Base-by-base conservation (phyloP, 2,329 filamentous ascomycete genomes). In the Epichloe aotearoae region DNA sequence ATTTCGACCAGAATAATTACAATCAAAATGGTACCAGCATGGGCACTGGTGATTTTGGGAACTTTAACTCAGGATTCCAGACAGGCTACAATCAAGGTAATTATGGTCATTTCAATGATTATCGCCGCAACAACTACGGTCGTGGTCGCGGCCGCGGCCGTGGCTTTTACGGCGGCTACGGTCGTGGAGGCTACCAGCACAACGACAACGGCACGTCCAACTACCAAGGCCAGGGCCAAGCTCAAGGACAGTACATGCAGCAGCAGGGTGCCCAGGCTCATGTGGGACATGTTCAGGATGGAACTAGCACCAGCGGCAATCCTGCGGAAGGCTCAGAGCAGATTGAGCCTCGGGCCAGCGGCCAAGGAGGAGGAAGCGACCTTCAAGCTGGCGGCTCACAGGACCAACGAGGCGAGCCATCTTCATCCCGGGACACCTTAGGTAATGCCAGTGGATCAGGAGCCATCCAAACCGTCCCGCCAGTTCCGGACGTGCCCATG, bases 1-100 rank as follows among this genome's bases (percentile, higher is more conserved):
- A 83, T 83, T 80, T 81, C 76, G 80, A 81, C 76, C 83, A 85
- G 84, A 84, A 87, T 87, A 88, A 87, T 84, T 88, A 81, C 83
- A 89, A 82, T 82, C 74, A 84, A 85, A 88, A 81, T 86, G 82
- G 81, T 79, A 78, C 80, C 77, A 81, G 82, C 76, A 86, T 86
- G 79, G 82, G 81, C 72, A 76, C 77, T 76, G 82, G 83, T 86
- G 84, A 87, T 73, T 88, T 79, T 81, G 84, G 83, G 73, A 77
- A 79, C 73, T 82, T 83, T 80, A 84, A 85, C 76, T 76, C 81
- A 76, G 83, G 82, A 73, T 87, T 79, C 75, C 77, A 78, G 69
- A 83, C 83, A 83, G 85, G 79, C 74, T 83, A 75, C 79, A 84
- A 82, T 79, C 81, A 83, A 81, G 84, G 84, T 82, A 88, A 88